Conservation (phyloP, 2,329 filamentous ascomycete species). For the Teratosphaeria nubilosa region DNA sequence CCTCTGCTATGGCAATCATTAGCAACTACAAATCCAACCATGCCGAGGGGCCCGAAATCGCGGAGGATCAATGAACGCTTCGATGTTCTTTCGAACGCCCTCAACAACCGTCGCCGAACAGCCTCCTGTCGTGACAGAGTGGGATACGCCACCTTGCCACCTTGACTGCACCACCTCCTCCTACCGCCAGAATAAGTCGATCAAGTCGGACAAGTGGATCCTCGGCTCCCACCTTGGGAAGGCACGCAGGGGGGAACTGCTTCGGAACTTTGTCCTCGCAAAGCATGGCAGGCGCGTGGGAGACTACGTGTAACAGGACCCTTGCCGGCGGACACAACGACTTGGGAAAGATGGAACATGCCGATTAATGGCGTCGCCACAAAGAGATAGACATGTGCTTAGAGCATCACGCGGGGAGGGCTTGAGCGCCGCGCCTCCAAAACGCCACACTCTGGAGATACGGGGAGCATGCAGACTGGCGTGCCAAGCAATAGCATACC, state of each 20-base stretch:
- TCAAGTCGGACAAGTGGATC: background rate
- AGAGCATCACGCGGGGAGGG: background rate
- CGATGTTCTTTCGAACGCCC: background rate
- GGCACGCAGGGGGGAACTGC: background rate
- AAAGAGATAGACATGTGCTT: background rate
- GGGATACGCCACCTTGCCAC: background rate
- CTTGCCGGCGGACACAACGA: background rate
- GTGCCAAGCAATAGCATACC: background rate
- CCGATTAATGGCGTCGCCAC: background rate
- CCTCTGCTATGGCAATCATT: too few species aligned
- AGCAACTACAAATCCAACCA: too few species aligned
- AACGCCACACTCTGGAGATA: background rate
- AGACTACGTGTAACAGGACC: background rate
- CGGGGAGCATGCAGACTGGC: background rate
- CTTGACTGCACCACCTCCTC: background rate
- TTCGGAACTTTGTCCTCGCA: background rate
- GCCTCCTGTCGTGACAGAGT: background rate
- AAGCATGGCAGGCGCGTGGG: background rate
- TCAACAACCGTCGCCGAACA: background rate
- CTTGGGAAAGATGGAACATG: background rate
- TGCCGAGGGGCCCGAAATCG: background rate
- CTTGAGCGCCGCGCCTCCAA: too few species aligned
- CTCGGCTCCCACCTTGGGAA: background rate
- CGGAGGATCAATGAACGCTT: background rate
- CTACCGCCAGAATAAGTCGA: background rate